A percentile compares a stretch with the other conserved stretches of the same genome.
phyloP scores from a whole-genome alignment of 768 basidiomycete species.

The Chalciporus chontae region DNA sequence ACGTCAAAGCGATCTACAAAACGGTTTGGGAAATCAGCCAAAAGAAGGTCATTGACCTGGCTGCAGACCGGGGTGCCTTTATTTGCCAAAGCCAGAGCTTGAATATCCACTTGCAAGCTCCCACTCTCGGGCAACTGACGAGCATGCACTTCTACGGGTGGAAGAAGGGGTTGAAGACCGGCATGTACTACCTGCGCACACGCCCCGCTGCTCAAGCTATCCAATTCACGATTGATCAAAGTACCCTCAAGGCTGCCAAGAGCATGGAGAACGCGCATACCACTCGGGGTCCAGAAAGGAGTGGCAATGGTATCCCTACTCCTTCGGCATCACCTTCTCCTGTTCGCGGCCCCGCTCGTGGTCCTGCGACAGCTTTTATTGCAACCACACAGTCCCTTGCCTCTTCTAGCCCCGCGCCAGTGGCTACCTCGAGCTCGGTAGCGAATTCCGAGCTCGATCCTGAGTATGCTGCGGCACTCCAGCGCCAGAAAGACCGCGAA shows the following conservation, averaged over 20 bases:
- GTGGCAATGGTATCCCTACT: constrained; percentile 15
- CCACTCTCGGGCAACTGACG: constrained; percentile 88
- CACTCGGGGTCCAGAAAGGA: constrained; percentile 13
- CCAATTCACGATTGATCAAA: constrained; percentile 94
- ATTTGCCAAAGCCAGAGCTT: constrained; percentile 96
- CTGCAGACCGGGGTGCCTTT: constrained; percentile 98
- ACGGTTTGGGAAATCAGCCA: constrained; percentile 99
- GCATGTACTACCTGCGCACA: constrained; percentile 97
- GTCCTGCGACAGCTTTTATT: constrained; percentile 26
- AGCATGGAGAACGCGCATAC: constrained; percentile 22
- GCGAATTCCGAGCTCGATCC: constrained; percentile 45
- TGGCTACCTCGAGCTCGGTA: constrained; percentile 15
- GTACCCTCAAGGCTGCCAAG: constrained; percentile 58
- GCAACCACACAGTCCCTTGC: constrained; percentile 23
- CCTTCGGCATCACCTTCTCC: constrained; percentile 29
- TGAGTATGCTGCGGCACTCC: constrained; percentile 77
- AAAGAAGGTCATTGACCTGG: constrained; percentile 96
- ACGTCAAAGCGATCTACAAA: constrained; percentile 98
- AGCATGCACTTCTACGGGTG: constrained; percentile 99
- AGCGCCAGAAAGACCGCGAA: constrained; percentile 67
- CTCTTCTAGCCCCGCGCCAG: constrained; percentile 10
- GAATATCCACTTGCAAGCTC: constrained; percentile 89
- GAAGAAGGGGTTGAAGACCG: constrained; percentile 98
- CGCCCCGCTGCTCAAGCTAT: constrained; percentile 93
- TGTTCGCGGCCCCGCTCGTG: constrained; percentile 23